Conservation (phyloP, 176 grass and related monocot species). For the Lolium rigidum region DNA sequence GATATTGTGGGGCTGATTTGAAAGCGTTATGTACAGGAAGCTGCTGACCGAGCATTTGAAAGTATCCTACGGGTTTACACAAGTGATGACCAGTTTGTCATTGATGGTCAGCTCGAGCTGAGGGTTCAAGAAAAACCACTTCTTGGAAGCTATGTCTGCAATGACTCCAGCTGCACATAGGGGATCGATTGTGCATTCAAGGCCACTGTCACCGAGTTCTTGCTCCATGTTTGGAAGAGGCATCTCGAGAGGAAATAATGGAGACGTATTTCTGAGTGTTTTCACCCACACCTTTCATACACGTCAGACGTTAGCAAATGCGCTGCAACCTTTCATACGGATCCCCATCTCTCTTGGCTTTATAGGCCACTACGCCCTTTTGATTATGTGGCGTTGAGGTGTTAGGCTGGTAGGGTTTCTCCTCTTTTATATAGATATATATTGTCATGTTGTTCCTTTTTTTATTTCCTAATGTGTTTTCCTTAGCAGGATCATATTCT, state of each 20-base stretch:
- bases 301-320: constrained; percentile 70
- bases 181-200: constrained; percentile 90
- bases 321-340: constrained; percentile 71
- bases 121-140: constrained; percentile 88
- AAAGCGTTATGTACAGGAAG: constrained; percentile 98
- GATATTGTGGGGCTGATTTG: constrained; percentile 98
- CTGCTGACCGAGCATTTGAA: constrained; percentile 93
- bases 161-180: constrained; percentile 96
- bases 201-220: constrained; percentile 83
- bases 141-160: constrained; percentile 97
- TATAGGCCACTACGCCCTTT: constrained; percentile 93
- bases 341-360: constrained; percentile 86
- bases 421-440: constrained; percentile 27
- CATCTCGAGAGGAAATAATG: constrained; percentile 93
- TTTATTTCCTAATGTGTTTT: too few species aligned
- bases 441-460: constrained; percentile 7
- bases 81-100: constrained; percentile 98
- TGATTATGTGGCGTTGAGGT: constrained; percentile 84
- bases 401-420: constrained; percentile 71
- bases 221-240: constrained; percentile 80
- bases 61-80: constrained; percentile 99
- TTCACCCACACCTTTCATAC: constrained; percentile 82
- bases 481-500: too few species aligned
- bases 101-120: constrained; percentile 91
- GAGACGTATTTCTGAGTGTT: constrained; percentile 73